Conservation (phyloP, 148 eudicot species). For the Camellia lanceoleosa region DNA sequence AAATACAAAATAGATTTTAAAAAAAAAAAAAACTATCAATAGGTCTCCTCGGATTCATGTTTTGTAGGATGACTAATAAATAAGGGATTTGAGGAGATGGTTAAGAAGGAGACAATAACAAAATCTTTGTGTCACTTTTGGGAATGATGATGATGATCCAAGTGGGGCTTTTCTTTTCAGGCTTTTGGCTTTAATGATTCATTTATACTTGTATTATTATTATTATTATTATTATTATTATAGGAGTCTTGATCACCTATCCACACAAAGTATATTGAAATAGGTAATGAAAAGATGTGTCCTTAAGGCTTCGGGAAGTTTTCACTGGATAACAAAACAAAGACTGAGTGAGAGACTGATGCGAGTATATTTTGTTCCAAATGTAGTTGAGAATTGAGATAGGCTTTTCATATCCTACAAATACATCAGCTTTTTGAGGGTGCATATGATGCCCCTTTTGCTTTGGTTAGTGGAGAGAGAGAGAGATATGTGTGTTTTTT, state of each 20-base stretch:
- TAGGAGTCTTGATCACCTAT: slow-evolving; percentile 4
- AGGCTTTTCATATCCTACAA: slow-evolving; percentile 30
- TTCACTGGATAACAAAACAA: slow-evolving; percentile 1
- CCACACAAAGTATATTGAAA: background rate
- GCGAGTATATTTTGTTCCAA: slow-evolving; percentile 1
- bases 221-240: background rate
- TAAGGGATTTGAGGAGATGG: background rate
- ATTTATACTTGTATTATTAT: background rate
- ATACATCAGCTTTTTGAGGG: slow-evolving; percentile 34
- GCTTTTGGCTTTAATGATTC: slow-evolving; percentile 25
- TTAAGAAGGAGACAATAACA: slow-evolving; percentile 4
- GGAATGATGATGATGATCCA: slow-evolving; percentile 11
- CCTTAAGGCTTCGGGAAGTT: background rate
- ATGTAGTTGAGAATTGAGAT: background rate
- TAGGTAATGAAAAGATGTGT: background rate
- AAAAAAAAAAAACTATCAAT: too few relatives aligned
- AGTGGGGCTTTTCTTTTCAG: slow-evolving; percentile 28
- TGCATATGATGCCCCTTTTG: slow-evolving; percentile 38
- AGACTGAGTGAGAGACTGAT: background rate
- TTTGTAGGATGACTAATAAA: background rate
- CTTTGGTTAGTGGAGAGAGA: slow-evolving; percentile 42
- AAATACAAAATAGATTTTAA: too few relatives aligned
- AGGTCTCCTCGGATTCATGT: too few relatives aligned
- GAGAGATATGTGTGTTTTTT: background rate
- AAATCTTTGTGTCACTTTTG: background rate